Evolutionary conservation across 805 yeast genomes (phyloP), one percentile per base, ranked within the genome.

Genomic region (Lachancea waltii): DNA sequence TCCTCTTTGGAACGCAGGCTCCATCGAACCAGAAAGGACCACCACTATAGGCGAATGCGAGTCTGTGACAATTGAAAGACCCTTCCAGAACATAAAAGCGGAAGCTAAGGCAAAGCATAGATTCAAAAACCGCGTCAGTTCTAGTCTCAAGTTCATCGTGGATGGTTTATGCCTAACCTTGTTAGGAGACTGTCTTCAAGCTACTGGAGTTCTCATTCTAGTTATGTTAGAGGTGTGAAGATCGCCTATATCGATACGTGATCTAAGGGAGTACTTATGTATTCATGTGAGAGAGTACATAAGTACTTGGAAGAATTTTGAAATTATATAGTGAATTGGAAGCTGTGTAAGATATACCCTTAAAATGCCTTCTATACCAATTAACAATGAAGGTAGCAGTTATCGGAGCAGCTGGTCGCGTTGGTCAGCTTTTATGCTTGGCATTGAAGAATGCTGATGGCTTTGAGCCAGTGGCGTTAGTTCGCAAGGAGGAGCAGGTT

Each of bases 1-100:
- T 35, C 98, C 98, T 64, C 98, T 76, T 64, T 92, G 97, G 72
- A 92, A 92, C 2, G 98, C 98, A 2, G 98, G 98, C 60, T 92
- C 98, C 98, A 92, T 92, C 2, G 97, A 90, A 5, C 98, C 98
- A 1, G 97, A 87, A 34, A 92, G 73, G 7, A 92, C 98, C 20
- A 92, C 98, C 15, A 92, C 98, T 17, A 92, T 77, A 15, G 98
- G 98, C 1, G 97, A 85, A 44, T 85, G 80, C 0, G 96, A 79
- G 62, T 85, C 78, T 8, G 96, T 72, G 1, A 79, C 67, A 3
- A 90, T 67, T 1, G 86, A 77, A 11, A 90, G 68, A 0, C 84
- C 75, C 56, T 85, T 86, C 95, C 97, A 92, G 43, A 85, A 76
- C 74, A 92, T 83, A 62, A 78, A 92, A 1, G 97, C 95, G 0